A percentile compares a stretch with the other conserved stretches of the same genome.
These are phyloP conservation scores for Paraphoma sp. DNA, from an alignment of 2,329 filamentous ascomycete genomes.

Conservation along the genomic window DNA sequence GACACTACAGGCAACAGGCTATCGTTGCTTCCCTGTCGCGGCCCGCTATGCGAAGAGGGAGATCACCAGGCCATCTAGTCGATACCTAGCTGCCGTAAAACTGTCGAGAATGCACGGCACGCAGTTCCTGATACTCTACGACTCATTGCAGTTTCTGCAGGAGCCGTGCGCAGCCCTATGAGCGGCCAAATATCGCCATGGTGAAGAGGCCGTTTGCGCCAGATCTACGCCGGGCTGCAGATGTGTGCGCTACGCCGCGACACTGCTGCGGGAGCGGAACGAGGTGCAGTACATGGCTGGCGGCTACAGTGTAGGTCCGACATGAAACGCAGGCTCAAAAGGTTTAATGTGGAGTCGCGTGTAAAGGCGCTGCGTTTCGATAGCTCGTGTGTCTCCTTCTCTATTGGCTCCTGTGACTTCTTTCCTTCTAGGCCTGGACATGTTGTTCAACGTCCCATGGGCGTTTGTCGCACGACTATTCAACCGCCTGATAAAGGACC, in stretches of 20 bases:
- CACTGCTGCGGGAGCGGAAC: conserved; percentile 29
- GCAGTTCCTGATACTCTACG: conserved; percentile 20
- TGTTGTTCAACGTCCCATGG: conserved; percentile 20
- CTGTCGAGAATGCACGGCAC: conserved; percentile 34
- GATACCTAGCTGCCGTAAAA: conserved; percentile 29
- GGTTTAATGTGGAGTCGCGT: conserved; percentile 40
- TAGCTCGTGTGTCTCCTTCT: conserved; percentile 23
- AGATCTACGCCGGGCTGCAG: conserved; percentile 25
- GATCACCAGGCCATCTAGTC: conserved; percentile 22
- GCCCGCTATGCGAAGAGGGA: conserved; percentile 13
- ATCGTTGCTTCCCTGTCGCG: conserved; percentile 22
- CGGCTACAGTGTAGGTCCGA: conserved; percentile 45
- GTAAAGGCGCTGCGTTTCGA: conserved; percentile 46
- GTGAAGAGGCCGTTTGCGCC: conserved; percentile 12
- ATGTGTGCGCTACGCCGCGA: conserved; percentile 33
- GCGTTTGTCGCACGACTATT: conserved; percentile 40
- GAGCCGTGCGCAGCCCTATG: conserved; percentile 17
- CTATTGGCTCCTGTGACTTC: conserved; percentile 44
- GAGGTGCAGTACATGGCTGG: conserved; percentile 22
- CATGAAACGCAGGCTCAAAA: conserved; percentile 45
- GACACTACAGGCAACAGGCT: conserved; percentile 27
- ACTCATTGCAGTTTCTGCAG: conserved; percentile 16
- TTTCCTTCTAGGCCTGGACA: conserved; percentile 26
- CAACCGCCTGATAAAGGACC: conserved; percentile 40
- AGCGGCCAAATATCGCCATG: conserved; percentile 13